A percentile compares a stretch with the other conserved stretches of the same genome.
Conservation (phyloP, 345 rosid genomes). For the Lepidium didymum region DNA sequence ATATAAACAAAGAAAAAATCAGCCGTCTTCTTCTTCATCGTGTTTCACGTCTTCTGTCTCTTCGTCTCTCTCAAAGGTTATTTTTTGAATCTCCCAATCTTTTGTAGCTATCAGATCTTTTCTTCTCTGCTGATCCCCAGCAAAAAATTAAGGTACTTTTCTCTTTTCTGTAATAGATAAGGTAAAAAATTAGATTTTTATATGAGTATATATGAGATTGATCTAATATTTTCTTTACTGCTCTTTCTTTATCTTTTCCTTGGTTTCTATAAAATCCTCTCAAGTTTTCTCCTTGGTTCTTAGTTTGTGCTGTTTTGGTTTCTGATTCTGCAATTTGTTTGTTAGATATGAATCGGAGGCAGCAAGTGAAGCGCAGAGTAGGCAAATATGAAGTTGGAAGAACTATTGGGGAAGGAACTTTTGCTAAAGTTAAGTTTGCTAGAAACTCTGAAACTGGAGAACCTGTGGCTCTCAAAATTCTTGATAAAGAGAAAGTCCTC, state of each 20-base stretch:
- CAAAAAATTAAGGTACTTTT: conserved; percentile 8
- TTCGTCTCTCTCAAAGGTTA: conserved; percentile 23
- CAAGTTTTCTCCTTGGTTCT: background rate
- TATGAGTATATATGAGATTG: background rate
- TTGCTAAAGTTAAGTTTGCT: conserved; percentile 96
- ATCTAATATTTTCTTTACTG: background rate
- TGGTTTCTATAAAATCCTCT: background rate
- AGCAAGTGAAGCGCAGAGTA: conserved; percentile 62
- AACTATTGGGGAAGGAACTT: conserved; percentile 95
- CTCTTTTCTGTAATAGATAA: background rate
- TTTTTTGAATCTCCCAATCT: background rate
- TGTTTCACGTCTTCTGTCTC: conserved; percentile 21
- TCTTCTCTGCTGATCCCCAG: background rate
- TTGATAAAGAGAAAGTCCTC: conserved; percentile 93
- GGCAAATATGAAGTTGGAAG: conserved; percentile 95
- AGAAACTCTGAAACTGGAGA: conserved; percentile 80
- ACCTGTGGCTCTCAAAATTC: conserved; percentile 87
- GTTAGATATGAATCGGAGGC: conserved; percentile 19
- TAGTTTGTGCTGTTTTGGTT: background rate
- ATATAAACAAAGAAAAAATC: background rate
- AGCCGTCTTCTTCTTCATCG: background rate
- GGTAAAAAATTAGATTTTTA: too few relatives aligned
- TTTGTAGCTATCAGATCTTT: conserved; percentile 9
- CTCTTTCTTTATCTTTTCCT: background rate
- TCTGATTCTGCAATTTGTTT: background rate